Conservation (phyloP, 495 filamentous ascomycete species). For the Penicillium ochrochloron region DNA sequence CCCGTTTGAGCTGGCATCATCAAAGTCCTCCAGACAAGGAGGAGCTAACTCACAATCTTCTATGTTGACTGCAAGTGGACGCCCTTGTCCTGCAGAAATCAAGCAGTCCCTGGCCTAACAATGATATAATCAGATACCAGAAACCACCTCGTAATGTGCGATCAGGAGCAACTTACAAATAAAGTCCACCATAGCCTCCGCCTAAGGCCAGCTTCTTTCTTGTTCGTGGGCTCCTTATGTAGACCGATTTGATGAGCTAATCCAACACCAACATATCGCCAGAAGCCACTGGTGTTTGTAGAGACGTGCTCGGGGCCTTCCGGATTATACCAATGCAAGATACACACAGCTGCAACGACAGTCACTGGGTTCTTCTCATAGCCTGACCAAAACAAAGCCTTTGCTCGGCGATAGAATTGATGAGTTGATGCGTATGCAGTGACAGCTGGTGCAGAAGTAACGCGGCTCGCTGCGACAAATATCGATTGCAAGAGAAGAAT, state of each 20-base stretch:
- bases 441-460: conserved; percentile 30
- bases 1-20: conserved; percentile 22
- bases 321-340: conserved; percentile 36
- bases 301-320: conserved; percentile 34
- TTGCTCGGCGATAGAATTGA: conserved; percentile 33
- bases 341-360: conserved; percentile 32
- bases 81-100: conserved; percentile 34
- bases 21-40: conserved; percentile 27
- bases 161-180: conserved; percentile 22
- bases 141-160: neutral
- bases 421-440: conserved; percentile 32
- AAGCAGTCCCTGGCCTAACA: conserved; percentile 34
- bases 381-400: conserved; percentile 34
- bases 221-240: conserved; percentile 29
- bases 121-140: neutral
- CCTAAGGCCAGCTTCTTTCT: conserved; percentile 24
- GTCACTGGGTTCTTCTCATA: conserved; percentile 35
- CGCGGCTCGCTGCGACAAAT: conserved; percentile 33
- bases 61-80: conserved; percentile 30
- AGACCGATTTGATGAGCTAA: conserved; percentile 35
- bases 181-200: conserved; percentile 36
- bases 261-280: conserved; percentile 34
- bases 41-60: conserved; percentile 31
- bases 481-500: conserved; percentile 32
- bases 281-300: conserved; percentile 35